Base-by-base conservation (phyloP, 345 rosid genomes). In the Syzygium aqueum region DNA sequence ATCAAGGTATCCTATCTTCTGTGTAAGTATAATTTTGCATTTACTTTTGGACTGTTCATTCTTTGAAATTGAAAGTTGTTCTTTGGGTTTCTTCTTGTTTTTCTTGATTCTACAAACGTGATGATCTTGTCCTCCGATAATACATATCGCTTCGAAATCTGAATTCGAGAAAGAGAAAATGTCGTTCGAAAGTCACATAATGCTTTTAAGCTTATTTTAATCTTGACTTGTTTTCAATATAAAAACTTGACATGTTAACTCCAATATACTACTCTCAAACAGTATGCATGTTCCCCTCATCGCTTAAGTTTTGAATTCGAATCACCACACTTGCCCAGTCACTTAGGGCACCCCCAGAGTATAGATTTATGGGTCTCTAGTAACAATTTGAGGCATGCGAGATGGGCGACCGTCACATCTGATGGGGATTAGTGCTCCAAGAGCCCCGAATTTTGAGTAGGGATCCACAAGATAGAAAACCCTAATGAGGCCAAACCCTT, bases 191-290 rank as follows among this genome's bases (percentile, higher is more conserved):
- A 73, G 6, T 73, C 49, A 73, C 21, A 19, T 25, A 33, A 9
- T 37, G 80, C 49, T 33, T 13, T 37, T 33, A 33, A 73, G 7
- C 49, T 33, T 19, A 5, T 73, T 33, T 30, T 16, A 30, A 16
- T 67, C 43, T 65, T 17, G 78, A 67, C 78, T 67, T 30, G 17
- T 33, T 37, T 33, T 17, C 46, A 17, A 73, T 30, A 37, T 73
- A 33, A 73, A 19, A 0, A 8, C 0, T 0, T 4, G 80, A 37
- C 1, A 9, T 27, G 5, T 73, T 33, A 33, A 0, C 25, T 37
- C 80, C 14, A 5, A 67, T 0, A 3, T 49, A 7, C 0, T 73
- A 21, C 13, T 43, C 46, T 6, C 49, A 9, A 19, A 13, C 7
- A 5, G 7, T 9, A 19, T 9, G 13, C 49, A 37, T 2, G 8